Evolutionary conservation across 768 basidiomycete species (phyloP).

Genomic region (Suillus paluster): DNA sequence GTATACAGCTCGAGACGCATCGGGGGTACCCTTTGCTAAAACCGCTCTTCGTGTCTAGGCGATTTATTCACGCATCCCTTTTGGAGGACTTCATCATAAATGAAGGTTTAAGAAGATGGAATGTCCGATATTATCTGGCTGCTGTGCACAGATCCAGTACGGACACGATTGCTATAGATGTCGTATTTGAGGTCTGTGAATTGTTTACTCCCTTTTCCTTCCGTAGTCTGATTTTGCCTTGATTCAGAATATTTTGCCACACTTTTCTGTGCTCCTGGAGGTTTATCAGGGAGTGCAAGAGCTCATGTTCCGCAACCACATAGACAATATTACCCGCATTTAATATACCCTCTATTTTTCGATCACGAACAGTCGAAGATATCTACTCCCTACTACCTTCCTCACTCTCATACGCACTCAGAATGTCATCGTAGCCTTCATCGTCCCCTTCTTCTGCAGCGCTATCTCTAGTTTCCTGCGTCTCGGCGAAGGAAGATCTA

Average conservation of each 20-base stretch:
- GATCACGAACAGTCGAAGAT: conserved; percentile 8
- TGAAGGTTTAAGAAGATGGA: conserved; percentile 74
- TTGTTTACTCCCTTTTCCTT: neutral
- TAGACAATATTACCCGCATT: neutral
- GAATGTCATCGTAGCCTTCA: conserved; percentile 71
- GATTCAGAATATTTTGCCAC: conserved; percentile 67
- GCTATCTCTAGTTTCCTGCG: conserved; percentile 52
- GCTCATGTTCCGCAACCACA: conserved; percentile 31
- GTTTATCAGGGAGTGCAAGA: conserved; percentile 68
- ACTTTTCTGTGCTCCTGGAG: conserved; percentile 59
- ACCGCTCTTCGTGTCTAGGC: conserved; percentile 40
- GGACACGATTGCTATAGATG: conserved; percentile 43
- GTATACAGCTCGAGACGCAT: conserved; percentile 76
- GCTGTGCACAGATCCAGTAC: conserved; percentile 41
- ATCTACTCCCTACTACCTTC: conserved; percentile 43
- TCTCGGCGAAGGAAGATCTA: conserved; percentile 53
- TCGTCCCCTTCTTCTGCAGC: conserved; percentile 81
- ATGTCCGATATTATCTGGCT: conserved; percentile 71
- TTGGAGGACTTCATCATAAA: conserved; percentile 73
- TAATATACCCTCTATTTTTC: conserved; percentile 1
- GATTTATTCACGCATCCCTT: conserved; percentile 60
- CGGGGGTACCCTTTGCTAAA: conserved; percentile 52
- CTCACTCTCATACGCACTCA: conserved; percentile 85
- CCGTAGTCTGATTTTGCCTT: conserved; percentile 8
- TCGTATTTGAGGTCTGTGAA: conserved; percentile 62